Evolutionary conservation across 306 rosid genomes (phyloP).

Genomic region (Carpinus viminea): DNA sequence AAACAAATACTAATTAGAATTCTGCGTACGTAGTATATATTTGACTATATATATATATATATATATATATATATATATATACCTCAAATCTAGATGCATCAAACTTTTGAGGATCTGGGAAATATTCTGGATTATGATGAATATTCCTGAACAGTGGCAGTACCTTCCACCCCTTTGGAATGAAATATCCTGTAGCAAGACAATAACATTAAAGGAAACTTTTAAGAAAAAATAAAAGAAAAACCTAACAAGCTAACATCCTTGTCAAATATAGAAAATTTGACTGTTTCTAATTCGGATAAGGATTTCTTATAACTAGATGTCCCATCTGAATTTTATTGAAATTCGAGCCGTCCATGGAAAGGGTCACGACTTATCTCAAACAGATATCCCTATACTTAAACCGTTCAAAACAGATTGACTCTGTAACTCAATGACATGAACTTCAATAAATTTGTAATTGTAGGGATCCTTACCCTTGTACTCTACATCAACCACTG

Average conservation of each 20-base stretch:
- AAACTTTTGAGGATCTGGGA: conserved; percentile 69
- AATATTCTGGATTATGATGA: conserved; percentile 81
- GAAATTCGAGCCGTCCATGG: too few species aligned
- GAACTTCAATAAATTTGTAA: too few species aligned
- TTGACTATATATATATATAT: too few species aligned
- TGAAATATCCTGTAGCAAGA: conserved; percentile 62
- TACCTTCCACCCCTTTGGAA: conserved; percentile 99
- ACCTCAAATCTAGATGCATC: conserved; percentile 96
- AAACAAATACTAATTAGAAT: not conserved
- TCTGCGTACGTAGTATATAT: not conserved
- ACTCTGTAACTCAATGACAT: too few species aligned
- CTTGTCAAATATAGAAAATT: conserved; percentile 4
- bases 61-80: not conserved
- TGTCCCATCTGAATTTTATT: too few species aligned
- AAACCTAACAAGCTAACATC: too few species aligned
- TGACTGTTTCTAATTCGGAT: not conserved
- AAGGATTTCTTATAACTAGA: too few species aligned
- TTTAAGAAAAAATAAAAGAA: not conserved
- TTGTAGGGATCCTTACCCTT: conserved; percentile 44
- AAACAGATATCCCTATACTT: too few species aligned
- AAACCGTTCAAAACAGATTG: too few species aligned
- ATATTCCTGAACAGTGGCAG: conserved; percentile 92
- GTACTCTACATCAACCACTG: conserved; percentile 77
- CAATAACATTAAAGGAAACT: conserved; percentile 20
- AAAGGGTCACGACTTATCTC: too few species aligned